phyloP scores from a whole-genome alignment of 2,329 filamentous ascomycete genomes.

The Xylaria sp. region DNA sequence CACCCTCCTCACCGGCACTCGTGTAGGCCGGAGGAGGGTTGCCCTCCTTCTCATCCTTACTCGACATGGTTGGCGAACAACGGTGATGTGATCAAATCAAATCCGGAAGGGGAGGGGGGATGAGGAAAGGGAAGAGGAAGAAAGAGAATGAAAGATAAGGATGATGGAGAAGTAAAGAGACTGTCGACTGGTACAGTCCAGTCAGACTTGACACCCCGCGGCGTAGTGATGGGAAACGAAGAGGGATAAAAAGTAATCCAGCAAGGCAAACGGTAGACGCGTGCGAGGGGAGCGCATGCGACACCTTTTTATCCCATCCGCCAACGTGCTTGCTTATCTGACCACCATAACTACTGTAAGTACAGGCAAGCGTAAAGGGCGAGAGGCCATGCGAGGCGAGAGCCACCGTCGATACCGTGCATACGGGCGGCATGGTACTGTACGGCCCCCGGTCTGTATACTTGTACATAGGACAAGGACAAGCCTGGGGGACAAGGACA shows the following conservation, averaged over 20 bases:
- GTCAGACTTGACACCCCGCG: slow-evolving; percentile 22
- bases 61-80: slow-evolving; percentile 41
- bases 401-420: slow-evolving; percentile 25
- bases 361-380: not conserved
- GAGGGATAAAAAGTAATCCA: slow-evolving; percentile 23
- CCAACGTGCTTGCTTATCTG: not conserved
- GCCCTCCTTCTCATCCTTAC: slow-evolving; percentile 48
- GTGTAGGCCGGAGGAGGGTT: slow-evolving; percentile 43
- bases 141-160: not conserved
- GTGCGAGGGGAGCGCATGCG: slow-evolving; percentile 33
- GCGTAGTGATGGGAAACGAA: slow-evolving; percentile 13
- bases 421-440: not conserved
- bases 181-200: slow-evolving; percentile 15
- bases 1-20: slow-evolving; percentile 36
- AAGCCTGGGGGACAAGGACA: too few species aligned
- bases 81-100: not conserved
- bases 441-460: slow-evolving; percentile 1
- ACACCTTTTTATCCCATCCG: slow-evolving; percentile 30
- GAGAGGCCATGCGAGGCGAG: not conserved
- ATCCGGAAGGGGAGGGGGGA: not conserved
- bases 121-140: not conserved
- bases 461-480: slow-evolving; percentile 6
- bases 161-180: not conserved
- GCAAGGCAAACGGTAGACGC: slow-evolving; percentile 1
- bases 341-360: not conserved